Conservation (phyloP, 139 green algal genomes). For the Pedinophyceae sp. region DNA sequence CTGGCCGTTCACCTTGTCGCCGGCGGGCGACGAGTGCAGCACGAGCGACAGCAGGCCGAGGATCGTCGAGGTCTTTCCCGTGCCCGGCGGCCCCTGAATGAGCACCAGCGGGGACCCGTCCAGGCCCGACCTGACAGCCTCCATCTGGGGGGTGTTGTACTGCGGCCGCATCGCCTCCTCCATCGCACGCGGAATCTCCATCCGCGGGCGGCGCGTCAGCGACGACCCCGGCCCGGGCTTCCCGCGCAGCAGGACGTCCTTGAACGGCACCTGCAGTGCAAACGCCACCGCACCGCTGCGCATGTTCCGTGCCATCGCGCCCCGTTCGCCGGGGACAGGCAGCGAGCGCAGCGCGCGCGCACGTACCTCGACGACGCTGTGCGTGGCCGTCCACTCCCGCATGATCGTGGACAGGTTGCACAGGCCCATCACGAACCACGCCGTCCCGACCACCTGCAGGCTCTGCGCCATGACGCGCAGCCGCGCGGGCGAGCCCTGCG, state of each 20-base stretch:
- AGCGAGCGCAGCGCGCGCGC: too few relatives aligned
- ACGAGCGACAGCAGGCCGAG: conserved; percentile 64
- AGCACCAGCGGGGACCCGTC: conserved; percentile 49
- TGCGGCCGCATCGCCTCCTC: conserved; percentile 17
- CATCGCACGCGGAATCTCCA: conserved; percentile 55
- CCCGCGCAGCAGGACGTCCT: not conserved
- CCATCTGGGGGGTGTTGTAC: conserved; percentile 47
- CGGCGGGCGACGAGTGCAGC: conserved; percentile 75
- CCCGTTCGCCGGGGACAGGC: too few relatives aligned
- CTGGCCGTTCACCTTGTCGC: too few relatives aligned
- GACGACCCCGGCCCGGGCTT: conserved; percentile 7
- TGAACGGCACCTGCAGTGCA: not conserved
- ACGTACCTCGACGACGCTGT: not conserved
- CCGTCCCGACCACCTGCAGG: not conserved
- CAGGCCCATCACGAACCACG: not conserved
- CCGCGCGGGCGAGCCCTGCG: not conserved
- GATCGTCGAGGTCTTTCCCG: conserved; percentile 92
- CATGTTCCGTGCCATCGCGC: too few relatives aligned
- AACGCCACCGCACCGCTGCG: too few relatives aligned
- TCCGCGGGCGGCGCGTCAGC: conserved; percentile 19
- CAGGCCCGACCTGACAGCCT: conserved; percentile 48
- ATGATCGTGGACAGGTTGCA: not conserved
- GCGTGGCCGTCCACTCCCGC: not conserved
- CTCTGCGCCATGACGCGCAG: not conserved
- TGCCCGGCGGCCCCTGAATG: conserved; percentile 77